These are phyloP conservation scores for Luffa aegyptiaca DNA, from an alignment of 306 rosid genomes.

Conservation along the genomic window DNA sequence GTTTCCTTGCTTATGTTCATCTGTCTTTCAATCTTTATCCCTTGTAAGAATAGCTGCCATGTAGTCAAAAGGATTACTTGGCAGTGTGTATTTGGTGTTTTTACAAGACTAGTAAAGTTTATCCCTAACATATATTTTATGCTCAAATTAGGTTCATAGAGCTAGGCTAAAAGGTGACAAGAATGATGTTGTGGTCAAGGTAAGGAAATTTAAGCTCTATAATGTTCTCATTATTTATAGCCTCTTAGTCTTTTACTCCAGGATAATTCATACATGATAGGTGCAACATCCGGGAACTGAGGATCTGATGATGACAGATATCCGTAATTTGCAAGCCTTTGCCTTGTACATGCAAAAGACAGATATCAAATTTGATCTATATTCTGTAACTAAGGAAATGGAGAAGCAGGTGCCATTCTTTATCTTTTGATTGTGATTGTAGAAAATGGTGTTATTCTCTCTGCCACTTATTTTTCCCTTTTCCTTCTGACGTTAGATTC, in stretches of 20 bases:
- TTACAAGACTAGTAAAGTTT: conserved; percentile 8
- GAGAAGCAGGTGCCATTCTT: conserved; percentile 69
- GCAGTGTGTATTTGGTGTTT: conserved; percentile 7
- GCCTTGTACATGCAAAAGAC: conserved; percentile 88
- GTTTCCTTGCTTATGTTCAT: background rate
- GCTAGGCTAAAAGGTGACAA: conserved; percentile 74
- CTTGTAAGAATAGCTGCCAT: conserved; percentile 5
- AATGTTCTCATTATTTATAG: conserved; percentile 3
- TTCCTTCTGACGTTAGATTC: background rate
- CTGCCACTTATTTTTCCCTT: background rate
- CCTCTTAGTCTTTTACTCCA: conserved; percentile 12
- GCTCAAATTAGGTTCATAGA: conserved; percentile 60
- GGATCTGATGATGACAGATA: conserved; percentile 97
- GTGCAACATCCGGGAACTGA: conserved; percentile 99
- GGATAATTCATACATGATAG: conserved; percentile 31
- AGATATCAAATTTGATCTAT: conserved; percentile 86
- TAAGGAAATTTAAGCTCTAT: conserved; percentile 23
- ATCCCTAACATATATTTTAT: conserved; percentile 20
- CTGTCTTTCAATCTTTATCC: conserved; percentile 8
- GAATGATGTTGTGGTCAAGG: conserved; percentile 86
- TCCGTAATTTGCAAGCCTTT: conserved; percentile 83
- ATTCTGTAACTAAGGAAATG: conserved; percentile 87
- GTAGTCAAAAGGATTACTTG: conserved; percentile 13
- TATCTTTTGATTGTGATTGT: conserved; percentile 6
- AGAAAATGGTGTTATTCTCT: background rate